phyloP scores from a whole-genome alignment of 1,284 basidiomycete species.

The Earliella scabrosa region DNA sequence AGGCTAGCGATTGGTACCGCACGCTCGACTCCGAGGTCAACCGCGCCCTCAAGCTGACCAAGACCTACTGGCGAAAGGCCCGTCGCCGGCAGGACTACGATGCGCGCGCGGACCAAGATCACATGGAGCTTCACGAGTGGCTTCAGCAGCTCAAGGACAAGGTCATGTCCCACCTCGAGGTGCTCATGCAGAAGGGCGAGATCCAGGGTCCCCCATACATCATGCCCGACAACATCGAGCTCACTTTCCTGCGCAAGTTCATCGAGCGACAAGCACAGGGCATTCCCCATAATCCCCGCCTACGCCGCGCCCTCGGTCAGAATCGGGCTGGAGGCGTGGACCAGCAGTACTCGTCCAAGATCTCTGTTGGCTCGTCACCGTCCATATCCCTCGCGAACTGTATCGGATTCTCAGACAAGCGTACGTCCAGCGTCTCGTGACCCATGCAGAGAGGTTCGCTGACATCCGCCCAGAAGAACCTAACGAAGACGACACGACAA shows the following conservation, averaged over 20 bases:
- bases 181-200: slow-evolving; percentile 84
- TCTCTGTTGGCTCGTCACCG: slow-evolving; percentile 27
- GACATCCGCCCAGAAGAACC: slow-evolving; percentile 3
- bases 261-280: slow-evolving; percentile 74
- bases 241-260: slow-evolving; percentile 77
- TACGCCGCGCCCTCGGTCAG: slow-evolving; percentile 48
- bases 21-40: slow-evolving; percentile 75
- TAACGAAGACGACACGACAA: slow-evolving; percentile 19
- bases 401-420: slow-evolving; percentile 24
- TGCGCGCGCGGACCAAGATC: slow-evolving; percentile 79
- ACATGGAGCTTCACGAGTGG: slow-evolving; percentile 86
- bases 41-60: slow-evolving; percentile 77
- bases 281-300: slow-evolving; percentile 76
- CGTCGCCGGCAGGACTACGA: slow-evolving; percentile 81
- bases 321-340: slow-evolving; percentile 26
- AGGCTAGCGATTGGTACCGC: slow-evolving; percentile 80
- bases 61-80: slow-evolving; percentile 81
- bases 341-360: slow-evolving; percentile 25
- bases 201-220: slow-evolving; percentile 79
- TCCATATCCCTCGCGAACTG: slow-evolving; percentile 25
- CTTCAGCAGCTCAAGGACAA: slow-evolving; percentile 83
- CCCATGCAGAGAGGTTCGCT: neutral
- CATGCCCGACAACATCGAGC: slow-evolving; percentile 78
- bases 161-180: slow-evolving; percentile 81
- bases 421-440: slow-evolving; percentile 3